Evolutionary conservation across 768 basidiomycete genomes (phyloP).

Genomic region (Coprinopsis cinerea): DNA sequence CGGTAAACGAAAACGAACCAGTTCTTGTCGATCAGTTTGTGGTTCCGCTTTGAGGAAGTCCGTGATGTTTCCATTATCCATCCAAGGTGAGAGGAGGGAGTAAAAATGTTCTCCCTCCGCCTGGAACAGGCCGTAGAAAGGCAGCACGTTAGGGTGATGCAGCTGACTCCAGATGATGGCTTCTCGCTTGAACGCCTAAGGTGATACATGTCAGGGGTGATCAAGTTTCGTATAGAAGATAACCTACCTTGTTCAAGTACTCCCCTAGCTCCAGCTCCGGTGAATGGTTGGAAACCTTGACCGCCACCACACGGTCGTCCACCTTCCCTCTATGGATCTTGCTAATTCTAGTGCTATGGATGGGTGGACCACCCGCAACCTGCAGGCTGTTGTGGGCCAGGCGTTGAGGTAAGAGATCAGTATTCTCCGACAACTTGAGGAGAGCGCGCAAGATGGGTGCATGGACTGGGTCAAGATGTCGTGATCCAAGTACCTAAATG

Average conservation of each 20-base stretch:
- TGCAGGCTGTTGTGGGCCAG: neutral
- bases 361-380: neutral
- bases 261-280: neutral
- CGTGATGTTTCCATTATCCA: constrained; percentile 13
- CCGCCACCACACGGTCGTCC: neutral
- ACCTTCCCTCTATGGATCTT: neutral
- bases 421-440: neutral
- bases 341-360: neutral
- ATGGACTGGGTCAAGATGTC: neutral
- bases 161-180: constrained; percentile 14
- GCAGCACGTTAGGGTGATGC: constrained; percentile 12
- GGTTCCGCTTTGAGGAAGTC: constrained; percentile 10
- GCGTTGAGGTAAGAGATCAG: neutral
- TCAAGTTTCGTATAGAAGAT: neutral
- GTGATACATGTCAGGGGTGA: neutral
- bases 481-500: neutral
- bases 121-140: constrained; percentile 11
- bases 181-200: neutral
- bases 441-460: neutral
- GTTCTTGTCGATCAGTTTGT: neutral
- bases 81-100: constrained; percentile 15
- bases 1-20: constrained; percentile 4
- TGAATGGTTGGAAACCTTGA: neutral
- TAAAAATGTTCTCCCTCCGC: constrained; percentile 9
- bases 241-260: neutral